Base-by-base conservation (phyloP, 495 filamentous ascomycete species). In the Aspergillus panamensis region DNA sequence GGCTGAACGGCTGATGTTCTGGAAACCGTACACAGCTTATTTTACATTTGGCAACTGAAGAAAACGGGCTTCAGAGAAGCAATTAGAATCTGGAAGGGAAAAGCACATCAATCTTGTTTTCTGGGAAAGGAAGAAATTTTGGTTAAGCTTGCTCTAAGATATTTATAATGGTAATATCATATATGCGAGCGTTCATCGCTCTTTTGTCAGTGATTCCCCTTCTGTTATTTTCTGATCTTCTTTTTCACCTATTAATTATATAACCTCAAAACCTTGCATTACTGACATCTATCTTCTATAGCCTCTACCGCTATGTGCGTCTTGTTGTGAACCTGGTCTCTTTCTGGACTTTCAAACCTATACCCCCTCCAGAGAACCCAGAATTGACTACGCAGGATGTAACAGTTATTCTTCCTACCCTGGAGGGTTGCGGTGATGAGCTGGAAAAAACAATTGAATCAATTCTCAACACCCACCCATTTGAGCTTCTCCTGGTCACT, bases 351-450 rank as follows among this genome's bases (percentile, higher is more conserved):
- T 85, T 86, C 63, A 82, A 78, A 61, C 84, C 87, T 31, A 82
- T 84, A 35, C 81, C 77, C 13, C 78, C 83, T 35, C 84, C 83
- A 12, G 77, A 83, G 21, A 80, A 83, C 32, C 86, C 87, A 10
- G 81, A 76, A 60, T 77, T 87, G 65, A 84, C 79, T n/a, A 75
- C 80, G 0, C 71, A 86, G 65, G 84, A 91, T 82, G 85, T 90
- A 58, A 87, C 87, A 20, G 84, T 90, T 39, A 86, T 91, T 61
- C 82, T 90, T 55, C 87, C 87, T 12, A 86, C 84, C 0, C 80
- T 90, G 57, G 82, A 87, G 49, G 82, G 81, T 16, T 82, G 82
- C 65, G 82, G 83, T 25, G 74, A 77, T 31, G 81, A 81, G 62
- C 66, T 88, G 54, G 74, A 76, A 30, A 79, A 84, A 62, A 87